Evolutionary conservation across 305 asterid species (phyloP), one percentile per base, ranked within the genome.

Genomic region (Fraxinus floribunda): DNA sequence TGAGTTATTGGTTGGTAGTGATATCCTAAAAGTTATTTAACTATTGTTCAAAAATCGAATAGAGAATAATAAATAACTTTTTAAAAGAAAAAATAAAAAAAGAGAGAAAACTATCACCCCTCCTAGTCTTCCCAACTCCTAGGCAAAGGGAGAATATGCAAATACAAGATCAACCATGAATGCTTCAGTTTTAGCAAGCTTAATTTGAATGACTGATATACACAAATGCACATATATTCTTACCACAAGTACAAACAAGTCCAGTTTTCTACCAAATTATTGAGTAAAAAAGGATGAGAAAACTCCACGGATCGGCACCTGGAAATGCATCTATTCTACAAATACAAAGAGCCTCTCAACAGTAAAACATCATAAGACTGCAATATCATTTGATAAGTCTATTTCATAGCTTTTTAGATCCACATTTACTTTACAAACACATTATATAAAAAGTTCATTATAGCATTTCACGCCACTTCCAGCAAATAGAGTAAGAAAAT

Each of bases 401-500:
- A 75, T 55, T 62, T 13, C 83, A 79, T 26, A 32, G 10, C 38
- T 24, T 57, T 66, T 4, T 46, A 26, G 74, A 73, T 18, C 46
- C 75, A 81, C 16, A n/a, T 57, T 55, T 46, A 49, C 49, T 72
- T 80, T 78, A 46, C 76, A n/a, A 35, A 35, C 46, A 44, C 74
- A 52, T 81, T 75, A 26, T 44, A 32, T 8, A 36, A 78, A 73
- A 82, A 75, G 24, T 52, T 24, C 75, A 44, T 68, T 36, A 11
- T n/a, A 52, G 52, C 62, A 26, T 79, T 26, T 8, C 70, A 52
- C 11, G 46, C 20, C 46, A 20, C 22, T 77, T 72, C 66, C 79
- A 46, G 55, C 39, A 30, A 34, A 55, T 55, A 81, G 22, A 39
- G 60, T 76, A 72, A 26, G 24, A 76, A 35, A 36, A 32, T 70